A percentile compares a stretch with the other conserved stretches of the same genome.
These are phyloP conservation scores for Penicillium sp. DNA, from an alignment of 2,329 filamentous ascomycete genomes.

Conservation along the genomic window DNA sequence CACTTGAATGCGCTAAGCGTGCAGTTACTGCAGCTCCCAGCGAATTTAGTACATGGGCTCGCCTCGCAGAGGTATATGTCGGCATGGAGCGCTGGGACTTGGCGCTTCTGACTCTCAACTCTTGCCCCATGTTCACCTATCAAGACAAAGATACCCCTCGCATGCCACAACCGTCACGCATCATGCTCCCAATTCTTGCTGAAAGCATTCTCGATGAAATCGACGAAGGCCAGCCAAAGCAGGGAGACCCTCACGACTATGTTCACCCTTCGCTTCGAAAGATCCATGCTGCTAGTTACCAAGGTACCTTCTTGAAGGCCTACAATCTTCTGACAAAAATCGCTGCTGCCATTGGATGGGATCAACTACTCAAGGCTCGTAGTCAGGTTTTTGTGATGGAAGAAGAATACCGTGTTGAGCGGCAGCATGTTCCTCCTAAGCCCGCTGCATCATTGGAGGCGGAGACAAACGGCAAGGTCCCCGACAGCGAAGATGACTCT, in stretches of 20 bases:
- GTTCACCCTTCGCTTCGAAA: constrained; percentile 84
- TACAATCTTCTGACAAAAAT: constrained; percentile 94
- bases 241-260: constrained; percentile 75
- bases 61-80: constrained; percentile 90
- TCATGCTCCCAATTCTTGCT: constrained; percentile 79
- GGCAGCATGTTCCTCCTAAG: constrained; percentile 56
- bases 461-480: constrained; percentile 37
- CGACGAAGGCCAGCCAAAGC: constrained; percentile 73
- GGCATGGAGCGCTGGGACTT: constrained; percentile 95
- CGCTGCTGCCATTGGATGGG: constrained; percentile 96
- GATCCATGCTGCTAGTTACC: constrained; percentile 83
- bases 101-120: constrained; percentile 91
- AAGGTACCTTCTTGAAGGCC: constrained; percentile 92
- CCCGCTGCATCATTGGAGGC: constrained; percentile 68
- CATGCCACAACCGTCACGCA: constrained; percentile 88
- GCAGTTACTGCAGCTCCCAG: constrained; percentile 93
- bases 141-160: constrained; percentile 95
- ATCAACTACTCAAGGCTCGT: constrained; percentile 87
- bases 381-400: constrained; percentile 99
- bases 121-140: constrained; percentile 99
- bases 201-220: constrained; percentile 95
- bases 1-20: constrained; percentile 87
- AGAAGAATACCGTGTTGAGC: constrained; percentile 89
- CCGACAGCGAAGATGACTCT: constrained; percentile 26
- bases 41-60: constrained; percentile 95